Conservation (phyloP, 2,329 filamentous ascomycete species). For the Tothia fuscella region DNA sequence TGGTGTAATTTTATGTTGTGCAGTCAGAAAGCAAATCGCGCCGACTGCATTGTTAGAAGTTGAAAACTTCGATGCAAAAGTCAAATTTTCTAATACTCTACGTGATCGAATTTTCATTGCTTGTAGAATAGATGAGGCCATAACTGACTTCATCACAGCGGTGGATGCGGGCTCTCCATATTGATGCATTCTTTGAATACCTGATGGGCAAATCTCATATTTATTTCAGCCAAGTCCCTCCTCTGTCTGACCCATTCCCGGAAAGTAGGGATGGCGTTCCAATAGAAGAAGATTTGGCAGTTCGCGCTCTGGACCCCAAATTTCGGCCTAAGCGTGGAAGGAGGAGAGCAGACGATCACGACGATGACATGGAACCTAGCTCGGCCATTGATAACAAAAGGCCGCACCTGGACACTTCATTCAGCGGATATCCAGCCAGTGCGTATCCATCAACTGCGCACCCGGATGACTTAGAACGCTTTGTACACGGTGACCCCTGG, state of each 20-base stretch:
- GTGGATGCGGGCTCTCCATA: constrained; percentile 95
- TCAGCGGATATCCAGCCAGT: constrained; percentile 29
- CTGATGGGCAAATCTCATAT: constrained; percentile 63
- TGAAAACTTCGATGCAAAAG: too few relatives aligned
- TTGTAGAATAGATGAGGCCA: too few relatives aligned
- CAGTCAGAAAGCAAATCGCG: too few relatives aligned
- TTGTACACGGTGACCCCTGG: constrained; percentile 33
- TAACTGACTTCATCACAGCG: constrained; percentile 40
- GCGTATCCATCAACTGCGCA: constrained; percentile 42
- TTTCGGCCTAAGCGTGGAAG: constrained; percentile 50
- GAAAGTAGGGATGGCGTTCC: constrained; percentile 69
- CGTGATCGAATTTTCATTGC: too few relatives aligned
- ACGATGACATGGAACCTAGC: constrained; percentile 42
- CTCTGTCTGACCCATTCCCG: constrained; percentile 48
- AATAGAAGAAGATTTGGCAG: constrained; percentile 76
- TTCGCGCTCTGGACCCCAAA: constrained; percentile 72
- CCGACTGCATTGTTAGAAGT: too few relatives aligned
- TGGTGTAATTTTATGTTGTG: too few relatives aligned
- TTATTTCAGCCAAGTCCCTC: constrained; percentile 70
- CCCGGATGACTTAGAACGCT: constrained; percentile 40
- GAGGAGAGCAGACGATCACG: constrained; percentile 47
- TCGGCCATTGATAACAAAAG: constrained; percentile 40
- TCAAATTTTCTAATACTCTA: too few relatives aligned
- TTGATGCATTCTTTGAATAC: constrained; percentile 91
- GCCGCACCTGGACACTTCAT: constrained; percentile 46